Evolutionary conservation across 768 basidiomycete species (phyloP), one percentile per base, ranked within the genome.

Genomic region (Cystobasidium tubakii): DNA sequence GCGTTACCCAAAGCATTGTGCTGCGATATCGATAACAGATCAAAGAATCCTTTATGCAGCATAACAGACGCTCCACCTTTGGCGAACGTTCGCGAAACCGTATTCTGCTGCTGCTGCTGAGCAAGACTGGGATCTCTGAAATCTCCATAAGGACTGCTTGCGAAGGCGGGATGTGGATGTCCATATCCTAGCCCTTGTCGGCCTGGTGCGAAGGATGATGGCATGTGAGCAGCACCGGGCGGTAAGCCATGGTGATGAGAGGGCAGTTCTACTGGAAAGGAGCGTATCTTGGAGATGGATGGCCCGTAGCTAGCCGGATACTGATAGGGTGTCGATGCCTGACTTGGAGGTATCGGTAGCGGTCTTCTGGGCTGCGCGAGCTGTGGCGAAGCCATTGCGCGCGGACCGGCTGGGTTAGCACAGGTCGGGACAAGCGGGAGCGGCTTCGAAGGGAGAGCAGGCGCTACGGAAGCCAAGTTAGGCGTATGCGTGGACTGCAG

Each of bases 11-110:
- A 7, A 25, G 33, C 29, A 12, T 12, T 67, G 23, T 15, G 33
- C 43, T 36, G 65, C 31, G 50, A 46, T 33, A 67, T 13, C 13
- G 44, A 50, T 43, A 91, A 84, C 34, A 92, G 85, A 83, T 91
- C 89, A 82, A 90, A 92, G 84, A 91, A 91, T n/a, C 90, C 91
- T 76, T 90, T 89, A 85, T 92, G 90, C 44, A 92, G 83, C 66
- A 91, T 82, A n/a, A 64, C 33, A 17, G 71, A 71, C 1, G 50
- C 55, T 7, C 69, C 69, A 36, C 69, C 69, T 60, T 71, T 71
- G 9, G 69, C 69, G 39, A 71, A 71, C 1, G 69, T 55, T 9
- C 69, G 69, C 27, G 53, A 33, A 1, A 71, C 27, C 7, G 69
- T 71, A 31, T 27, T 55, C 17, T 34, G 33, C 23, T 31, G 53